Evolutionary conservation across 2,329 filamentous ascomycete species (phyloP), one percentile per base, ranked within the genome.

Genomic region (Neoarthrinium moseri): DNA sequence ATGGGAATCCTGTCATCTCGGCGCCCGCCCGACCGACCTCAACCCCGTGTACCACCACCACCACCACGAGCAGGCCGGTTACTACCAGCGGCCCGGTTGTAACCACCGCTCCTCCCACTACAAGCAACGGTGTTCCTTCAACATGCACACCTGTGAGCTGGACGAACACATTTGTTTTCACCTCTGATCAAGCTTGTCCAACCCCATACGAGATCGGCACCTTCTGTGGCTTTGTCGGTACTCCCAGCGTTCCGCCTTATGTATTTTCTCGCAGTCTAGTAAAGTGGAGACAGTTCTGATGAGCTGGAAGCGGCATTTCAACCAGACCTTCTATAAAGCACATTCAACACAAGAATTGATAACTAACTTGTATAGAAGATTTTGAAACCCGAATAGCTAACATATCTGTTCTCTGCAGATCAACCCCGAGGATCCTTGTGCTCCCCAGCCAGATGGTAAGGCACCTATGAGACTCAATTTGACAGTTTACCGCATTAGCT

Each of bases 341-440:
- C n/a, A n/a, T n/a, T n/a, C n/a, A n/a, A n/a, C n/a, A n/a, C n/a
- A n/a, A n/a, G n/a, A n/a, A n/a, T n/a, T n/a, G n/a, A n/a, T n/a
- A n/a, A n/a, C n/a, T n/a, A n/a, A n/a, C n/a, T n/a, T n/a, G n/a
- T n/a, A n/a, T n/a, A n/a, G n/a, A n/a, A n/a, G n/a, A n/a, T n/a
- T n/a, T n/a, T n/a, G n/a, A n/a, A n/a, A n/a, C n/a, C n/a, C n/a
- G n/a, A n/a, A n/a, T n/a, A n/a, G n/a, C n/a, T n/a, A n/a, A n/a
- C n/a, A n/a, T n/a, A n/a, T n/a, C n/a, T n/a, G n/a, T n/a, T n/a
- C n/a, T n/a, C n/a, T n/a, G n/a, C n/a, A n/a, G n/a, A 62, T 66
- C 53, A 66, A 66, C 49, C 65, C 64, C 6, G 53, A 64, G 20
- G 64, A 67, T 39, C 53, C 63, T 37, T 69, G 65, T 49, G 58